Evolutionary conservation across 139 green algal species (phyloP).

Genomic region (Eudorina sp.): DNA sequence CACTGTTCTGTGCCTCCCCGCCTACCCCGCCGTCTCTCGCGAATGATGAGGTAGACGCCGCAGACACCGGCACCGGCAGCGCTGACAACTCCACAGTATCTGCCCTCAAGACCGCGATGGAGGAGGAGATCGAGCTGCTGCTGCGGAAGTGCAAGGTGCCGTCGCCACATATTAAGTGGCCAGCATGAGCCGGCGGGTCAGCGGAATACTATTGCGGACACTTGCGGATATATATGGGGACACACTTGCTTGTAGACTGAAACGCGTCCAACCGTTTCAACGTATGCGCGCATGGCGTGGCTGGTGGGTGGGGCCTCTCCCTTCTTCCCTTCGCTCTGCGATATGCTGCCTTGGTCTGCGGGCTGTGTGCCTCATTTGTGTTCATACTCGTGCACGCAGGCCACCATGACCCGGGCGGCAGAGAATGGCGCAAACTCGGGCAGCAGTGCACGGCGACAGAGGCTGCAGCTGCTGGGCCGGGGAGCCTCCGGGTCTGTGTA

Average conservation of each 20-base stretch:
- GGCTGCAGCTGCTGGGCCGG: neutral
- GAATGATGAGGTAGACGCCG: neutral
- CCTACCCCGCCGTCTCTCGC: neutral
- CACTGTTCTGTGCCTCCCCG: no score
- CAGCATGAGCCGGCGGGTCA: no score
- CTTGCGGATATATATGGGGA: no score
- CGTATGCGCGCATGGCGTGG: neutral
- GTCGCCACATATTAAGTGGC: no score
- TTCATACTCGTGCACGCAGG: no score
- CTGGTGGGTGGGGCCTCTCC: neutral
- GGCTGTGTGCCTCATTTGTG: neutral
- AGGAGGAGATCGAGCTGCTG: neutral
- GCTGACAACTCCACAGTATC: no score
- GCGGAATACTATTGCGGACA: no score
- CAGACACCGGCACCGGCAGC: neutral
- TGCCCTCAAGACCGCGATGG: neutral
- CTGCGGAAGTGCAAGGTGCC: neutral
- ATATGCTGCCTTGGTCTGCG: neutral
- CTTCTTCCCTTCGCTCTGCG: neutral
- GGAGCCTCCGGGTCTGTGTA: neutral
- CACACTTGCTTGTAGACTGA: neutral
- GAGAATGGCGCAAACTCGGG: neutral
- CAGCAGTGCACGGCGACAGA: neutral
- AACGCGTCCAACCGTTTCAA: neutral
- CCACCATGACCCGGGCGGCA: no score